Base-by-base conservation (phyloP, 495 filamentous ascomycete genomes). In the Aspergillus nidulans region DNA sequence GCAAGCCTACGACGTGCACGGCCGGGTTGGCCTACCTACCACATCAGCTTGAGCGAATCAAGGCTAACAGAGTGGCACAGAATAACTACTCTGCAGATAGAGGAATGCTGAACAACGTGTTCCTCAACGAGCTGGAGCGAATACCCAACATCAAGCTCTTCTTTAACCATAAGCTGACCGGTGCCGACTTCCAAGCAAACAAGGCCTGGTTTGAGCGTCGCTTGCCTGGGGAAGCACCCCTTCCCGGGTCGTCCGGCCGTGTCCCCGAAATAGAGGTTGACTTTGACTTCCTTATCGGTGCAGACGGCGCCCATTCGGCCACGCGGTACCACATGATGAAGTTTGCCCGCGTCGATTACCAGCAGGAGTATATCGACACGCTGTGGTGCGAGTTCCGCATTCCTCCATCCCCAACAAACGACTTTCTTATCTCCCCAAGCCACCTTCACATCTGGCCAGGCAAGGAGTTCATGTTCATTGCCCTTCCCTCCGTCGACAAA, bases 361-460 rank as follows among this genome's bases (percentile, higher is more conserved):
- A 92, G 54, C 94, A 99, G 66, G 84, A 91, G 63, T 99, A 99
- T 65, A 91, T 99, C 69, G 91, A 96, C 68, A 92, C 92, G 0
- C 73, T 97, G 8, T 99, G 94, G 94, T 96, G 94, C 73, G 95
- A 99, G 60, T 96, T 97, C 66, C 85, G 84, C 39, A 92, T 99
- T 55, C 75, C 80, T 1, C 80, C 88, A 0, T 71, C 77, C 0
- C 64, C 76, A 13, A 57, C 71, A 19, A 73, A 77, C 10, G 77
- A 80, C 24, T 99, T 92, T 66, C 74, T 75, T 26, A 89, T 97
- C 51, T 90, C 88, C 0, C 89, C 90, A 15, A 88, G 96, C 66
- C 90, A 97, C 63, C 80, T 99, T 1, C 94, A 99, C 67, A 99
- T 99, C 70, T 99, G 94, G 94, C 94, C 94, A 1, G 90, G 87